A percentile compares a stretch with the other conserved stretches of the same genome.
Evolutionary conservation across 805 yeast genomes (phyloP).

Genomic region (Debaryomyces tyrocola): DNA sequence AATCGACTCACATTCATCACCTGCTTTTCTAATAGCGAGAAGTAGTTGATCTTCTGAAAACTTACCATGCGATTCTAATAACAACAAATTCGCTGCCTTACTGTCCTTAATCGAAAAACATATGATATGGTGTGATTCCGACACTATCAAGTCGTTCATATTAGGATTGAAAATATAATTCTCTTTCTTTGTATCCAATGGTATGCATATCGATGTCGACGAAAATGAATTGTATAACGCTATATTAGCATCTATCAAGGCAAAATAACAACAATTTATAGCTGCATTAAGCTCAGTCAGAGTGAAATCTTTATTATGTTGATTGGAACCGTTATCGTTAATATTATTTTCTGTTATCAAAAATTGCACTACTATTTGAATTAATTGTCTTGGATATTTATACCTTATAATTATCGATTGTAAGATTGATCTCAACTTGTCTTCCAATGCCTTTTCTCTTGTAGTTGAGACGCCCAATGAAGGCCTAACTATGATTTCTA

Average conservation of each 20-base stretch:
- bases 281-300: slow-evolving; percentile 63
- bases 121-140: slow-evolving; percentile 64
- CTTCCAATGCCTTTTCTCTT: slow-evolving; percentile 80
- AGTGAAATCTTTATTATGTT: slow-evolving; percentile 22
- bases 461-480: slow-evolving; percentile 67
- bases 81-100: slow-evolving; percentile 54
- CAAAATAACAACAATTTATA: slow-evolving; percentile 70
- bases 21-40: slow-evolving; percentile 52
- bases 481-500: slow-evolving; percentile 81
- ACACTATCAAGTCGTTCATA: slow-evolving; percentile 36
- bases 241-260: slow-evolving; percentile 79
- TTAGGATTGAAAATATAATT: slow-evolving; percentile 43
- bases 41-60: slow-evolving; percentile 60
- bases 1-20: slow-evolving; percentile 43
- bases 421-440: slow-evolving; percentile 61
- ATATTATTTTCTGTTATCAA: slow-evolving; percentile 25
- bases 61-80: slow-evolving; percentile 70
- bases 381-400: slow-evolving; percentile 72
- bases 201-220: slow-evolving; percentile 38
- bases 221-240: slow-evolving; percentile 64
- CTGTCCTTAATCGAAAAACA: slow-evolving; percentile 58
- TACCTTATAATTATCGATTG: slow-evolving; percentile 59
- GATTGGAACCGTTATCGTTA: slow-evolving; percentile 8
- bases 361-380: slow-evolving; percentile 44
- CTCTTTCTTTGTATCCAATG: slow-evolving; percentile 34